Evolutionary conservation across 2,329 filamentous ascomycete genomes (phyloP).

Genomic region (Seiridium cupressi): DNA sequence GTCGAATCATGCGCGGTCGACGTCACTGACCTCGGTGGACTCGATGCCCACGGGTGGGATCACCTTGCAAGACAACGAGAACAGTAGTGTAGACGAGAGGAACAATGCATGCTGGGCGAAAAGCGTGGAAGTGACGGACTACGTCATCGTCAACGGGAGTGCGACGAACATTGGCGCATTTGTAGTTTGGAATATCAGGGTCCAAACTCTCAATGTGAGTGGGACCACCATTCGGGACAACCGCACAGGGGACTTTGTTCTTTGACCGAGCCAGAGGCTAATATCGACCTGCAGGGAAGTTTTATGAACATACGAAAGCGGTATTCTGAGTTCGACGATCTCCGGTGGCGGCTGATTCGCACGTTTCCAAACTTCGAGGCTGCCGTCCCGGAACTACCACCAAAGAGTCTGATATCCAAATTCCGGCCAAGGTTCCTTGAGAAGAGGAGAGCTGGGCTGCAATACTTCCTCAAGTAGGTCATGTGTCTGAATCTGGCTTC

Average conservation of each 20-base stretch:
- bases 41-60: constrained; percentile 53
- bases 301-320: constrained; percentile 65
- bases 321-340: constrained; percentile 91
- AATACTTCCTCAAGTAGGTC: constrained; percentile 89
- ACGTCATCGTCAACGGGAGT: constrained; percentile 56
- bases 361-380: constrained; percentile 83
- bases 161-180: constrained; percentile 74
- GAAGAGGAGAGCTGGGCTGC: constrained; percentile 74
- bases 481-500: not conserved
- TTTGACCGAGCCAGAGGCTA: not conserved
- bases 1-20: constrained; percentile 29
- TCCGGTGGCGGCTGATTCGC: constrained; percentile 69
- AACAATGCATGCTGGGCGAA: constrained; percentile 59
- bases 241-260: too few species aligned
- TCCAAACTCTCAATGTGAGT: constrained; percentile 80
- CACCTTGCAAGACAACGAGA: constrained; percentile 62
- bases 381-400: constrained; percentile 85
- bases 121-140: constrained; percentile 58
- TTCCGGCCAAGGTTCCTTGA: constrained; percentile 86
- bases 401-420: constrained; percentile 86
- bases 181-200: constrained; percentile 88
- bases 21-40: constrained; percentile 40
- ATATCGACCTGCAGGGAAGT: constrained; percentile 46
- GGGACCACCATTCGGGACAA: not conserved
- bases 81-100: constrained; percentile 42